Conservation (phyloP, 129 eudicot genomes). For the Chrysanthemum makinoi region DNA sequence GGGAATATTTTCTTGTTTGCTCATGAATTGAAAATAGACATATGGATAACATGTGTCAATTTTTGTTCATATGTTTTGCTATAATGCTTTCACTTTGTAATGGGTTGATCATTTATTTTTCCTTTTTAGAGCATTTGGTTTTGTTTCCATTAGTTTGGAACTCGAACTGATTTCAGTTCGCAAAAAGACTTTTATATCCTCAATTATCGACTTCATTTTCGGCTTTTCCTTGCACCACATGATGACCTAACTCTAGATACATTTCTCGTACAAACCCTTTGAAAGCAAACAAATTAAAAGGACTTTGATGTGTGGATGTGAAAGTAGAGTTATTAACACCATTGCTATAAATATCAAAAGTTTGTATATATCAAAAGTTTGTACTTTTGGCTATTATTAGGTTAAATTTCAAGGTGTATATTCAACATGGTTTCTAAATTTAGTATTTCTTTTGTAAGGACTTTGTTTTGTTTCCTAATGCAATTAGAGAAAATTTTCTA, state of each 20-base stretch:
- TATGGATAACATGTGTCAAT: slow-evolving; percentile 24
- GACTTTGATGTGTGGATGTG: no score
- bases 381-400: no score
- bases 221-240: not conserved
- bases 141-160: not conserved
- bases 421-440: no score
- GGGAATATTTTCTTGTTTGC: slow-evolving; percentile 10
- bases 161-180: not conserved
- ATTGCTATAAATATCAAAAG: no score
- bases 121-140: slow-evolving; percentile 16
- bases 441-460: no score
- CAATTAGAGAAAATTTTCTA: not conserved
- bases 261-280: not conserved
- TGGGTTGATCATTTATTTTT: not conserved
- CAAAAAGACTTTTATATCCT: no score
- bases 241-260: not conserved
- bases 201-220: no score
- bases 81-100: not conserved
- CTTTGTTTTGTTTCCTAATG: no score
- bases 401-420: no score
- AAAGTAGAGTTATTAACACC: no score
- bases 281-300: not conserved
- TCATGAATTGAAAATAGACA: slow-evolving; percentile 16
- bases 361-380: no score
- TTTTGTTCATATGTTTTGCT: slow-evolving; percentile 8